Base-by-base conservation (phyloP, 352 stramenopile genomes). In the Peronospora tabacina region DNA sequence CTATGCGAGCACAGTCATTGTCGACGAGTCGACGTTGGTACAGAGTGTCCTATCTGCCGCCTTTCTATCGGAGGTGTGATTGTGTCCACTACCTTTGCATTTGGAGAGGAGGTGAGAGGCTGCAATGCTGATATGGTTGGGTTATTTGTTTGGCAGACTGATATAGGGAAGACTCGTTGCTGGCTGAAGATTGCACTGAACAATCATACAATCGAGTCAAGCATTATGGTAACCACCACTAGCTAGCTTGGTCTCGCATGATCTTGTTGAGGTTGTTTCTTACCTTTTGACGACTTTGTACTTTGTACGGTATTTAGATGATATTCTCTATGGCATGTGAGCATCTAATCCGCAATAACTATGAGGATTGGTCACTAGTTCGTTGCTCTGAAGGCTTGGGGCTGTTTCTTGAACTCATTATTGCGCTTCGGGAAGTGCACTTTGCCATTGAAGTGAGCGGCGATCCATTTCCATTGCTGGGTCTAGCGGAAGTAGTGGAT, bases 101-200 rank as follows among this genome's bases (percentile, higher is more conserved):
- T 30, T 7, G 26, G 22, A 6, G 22, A 26, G 22, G 22, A n/a
- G n/a, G 7, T 46, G 22, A n/a, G 15, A 12, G 9, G 15, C 20
- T 46, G 15, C 13, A 37, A 41, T 50, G 16, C 9, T 66, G 19
- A 47, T 37, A 19, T 33, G 13, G 16, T 41, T 46, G 9, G 20
- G 37, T 10, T 34, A 13, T 1, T 46, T 33, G 2, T 41, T 19
- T 36, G 22, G 41, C 41, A 87, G 74, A 80, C 62, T 6, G 75
- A 87, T 52, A 59, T 54, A 19, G 82, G 77, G 7, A 89, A 87
- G 44, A 68, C 69, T 9, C 63, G 68, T 6, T 88, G 75, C 46
- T 92, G 82, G 82, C 56, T 92, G 24, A 89, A 89, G 55, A 63
- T 89, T 26, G 79, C 76, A 15, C 50, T 92, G 12, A 92, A 90